Evolutionary conservation across 768 basidiomycete genomes (phyloP), one percentile per base, ranked within the genome.

Genomic region (Trametes villosa): DNA sequence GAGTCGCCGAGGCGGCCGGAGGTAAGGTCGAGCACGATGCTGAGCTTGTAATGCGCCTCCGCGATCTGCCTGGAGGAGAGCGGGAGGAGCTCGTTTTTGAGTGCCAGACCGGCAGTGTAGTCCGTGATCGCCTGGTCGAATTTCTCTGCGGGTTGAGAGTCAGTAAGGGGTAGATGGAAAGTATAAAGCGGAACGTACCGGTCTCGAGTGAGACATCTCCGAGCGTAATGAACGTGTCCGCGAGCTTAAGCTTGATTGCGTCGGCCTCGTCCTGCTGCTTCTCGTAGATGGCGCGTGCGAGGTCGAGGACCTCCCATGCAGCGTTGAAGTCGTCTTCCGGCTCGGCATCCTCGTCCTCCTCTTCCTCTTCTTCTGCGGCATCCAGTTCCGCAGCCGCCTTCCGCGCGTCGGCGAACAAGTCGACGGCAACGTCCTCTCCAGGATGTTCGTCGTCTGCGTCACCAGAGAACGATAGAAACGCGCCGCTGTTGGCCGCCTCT

Each of bases 151-250:
- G 29, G 49, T 51, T 45, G 18, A 46, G 56, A 36, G 59, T 62
- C 12, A 46, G 31, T 22, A 33, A 46, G 56, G 29, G 26, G 7
- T 50, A 17, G 15, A 9, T 18, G 30, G 20, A 38, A n/a, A 4
- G 42, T 4, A 49, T 30, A n/a, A 3, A 31, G 36, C 17, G 22
- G 18, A 4, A 69, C 86, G 59, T 57, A 95, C 96, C 96, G 33
- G 94, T 96, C 76, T 99, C 97, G 59, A 96, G 78, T 22, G 94
- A 96, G n/a, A 99, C 92, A 71, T 98, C 97, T 0, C 96, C 97
- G 8, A 99, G 81, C 9, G 91, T 79, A 58, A 96, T 87, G 72
- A 91, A 96, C 2, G 90, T 92, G 63, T 98, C 95, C 4, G 96
- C 96, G 51, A 96, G 80, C 76, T 91, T 92, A 53, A 96, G 81